Evolutionary conservation across 2,329 filamentous ascomycete species (phyloP).

Genomic region (Pseudogymnoascus sp.): DNA sequence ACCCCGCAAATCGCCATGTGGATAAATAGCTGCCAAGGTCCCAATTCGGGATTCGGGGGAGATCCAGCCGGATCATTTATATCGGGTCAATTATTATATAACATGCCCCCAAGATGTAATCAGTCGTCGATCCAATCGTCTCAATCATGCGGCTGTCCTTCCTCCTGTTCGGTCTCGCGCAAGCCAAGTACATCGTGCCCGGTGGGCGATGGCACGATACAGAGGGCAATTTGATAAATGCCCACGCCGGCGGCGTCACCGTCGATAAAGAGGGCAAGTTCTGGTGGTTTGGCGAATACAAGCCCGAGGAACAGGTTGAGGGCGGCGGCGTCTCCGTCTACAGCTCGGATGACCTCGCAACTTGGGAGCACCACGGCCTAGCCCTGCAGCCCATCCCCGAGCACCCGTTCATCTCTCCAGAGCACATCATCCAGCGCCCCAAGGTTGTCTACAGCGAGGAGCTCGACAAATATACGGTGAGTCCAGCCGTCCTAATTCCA

Average conservation of each 20-base stretch:
- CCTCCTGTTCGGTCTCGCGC: conserved; percentile 2
- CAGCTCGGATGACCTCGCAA: conserved; percentile 51
- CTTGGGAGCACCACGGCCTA: conserved; percentile 48
- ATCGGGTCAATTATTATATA: neutral
- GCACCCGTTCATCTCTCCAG: conserved; percentile 45
- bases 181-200: conserved; percentile 50
- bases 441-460: conserved; percentile 52
- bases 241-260: conserved; percentile 50
- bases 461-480: conserved; percentile 46
- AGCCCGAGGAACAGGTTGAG: conserved; percentile 47
- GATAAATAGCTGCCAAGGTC: neutral
- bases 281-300: conserved; percentile 56
- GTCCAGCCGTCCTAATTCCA: conserved; percentile 9
- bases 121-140: neutral
- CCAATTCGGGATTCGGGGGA: neutral
- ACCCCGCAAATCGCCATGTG: neutral
- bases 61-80: neutral
- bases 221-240: conserved; percentile 50
- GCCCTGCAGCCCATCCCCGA: conserved; percentile 47
- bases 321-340: conserved; percentile 53
- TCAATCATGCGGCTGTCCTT: neutral
- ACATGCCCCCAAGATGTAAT: neutral
- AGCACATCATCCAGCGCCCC: conserved; percentile 51
- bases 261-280: conserved; percentile 46
- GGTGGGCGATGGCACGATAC: conserved; percentile 53